phyloP scores from a whole-genome alignment of 768 basidiomycete genomes.

The Rubroboletus satanas region DNA sequence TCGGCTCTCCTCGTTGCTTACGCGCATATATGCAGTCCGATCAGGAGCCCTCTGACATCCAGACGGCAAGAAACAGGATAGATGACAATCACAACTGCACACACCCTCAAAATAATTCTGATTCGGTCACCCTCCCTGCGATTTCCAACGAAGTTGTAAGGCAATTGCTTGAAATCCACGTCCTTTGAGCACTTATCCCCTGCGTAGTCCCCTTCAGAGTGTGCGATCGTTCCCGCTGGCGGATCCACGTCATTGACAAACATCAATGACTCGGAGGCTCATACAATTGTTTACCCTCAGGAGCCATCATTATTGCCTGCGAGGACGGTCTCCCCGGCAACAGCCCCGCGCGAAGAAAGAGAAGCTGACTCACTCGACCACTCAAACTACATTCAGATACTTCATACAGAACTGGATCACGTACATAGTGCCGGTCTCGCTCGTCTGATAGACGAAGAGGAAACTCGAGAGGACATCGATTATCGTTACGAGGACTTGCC shows the following conservation, averaged over 20 bases:
- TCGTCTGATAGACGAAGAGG: background rate
- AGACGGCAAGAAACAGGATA: background rate
- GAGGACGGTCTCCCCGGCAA: background rate
- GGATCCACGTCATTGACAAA: background rate
- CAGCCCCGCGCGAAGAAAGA: background rate
- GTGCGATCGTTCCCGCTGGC: background rate
- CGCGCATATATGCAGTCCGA: conserved; percentile 22
- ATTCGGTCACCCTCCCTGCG: background rate
- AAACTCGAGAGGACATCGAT: conserved; percentile 2
- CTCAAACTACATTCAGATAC: background rate
- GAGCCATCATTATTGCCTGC: background rate
- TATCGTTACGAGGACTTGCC: conserved; percentile 3
- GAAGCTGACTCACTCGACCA: background rate
- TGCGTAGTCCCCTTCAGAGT: background rate
- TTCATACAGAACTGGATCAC: background rate
- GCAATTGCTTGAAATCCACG: background rate
- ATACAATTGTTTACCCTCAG: background rate
- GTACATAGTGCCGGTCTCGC: background rate
- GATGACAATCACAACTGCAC: background rate
- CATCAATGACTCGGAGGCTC: background rate
- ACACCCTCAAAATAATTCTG: background rate
- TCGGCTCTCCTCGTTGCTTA: background rate
- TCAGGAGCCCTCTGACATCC: background rate
- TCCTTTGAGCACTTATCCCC: background rate
- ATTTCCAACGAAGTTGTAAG: conserved; percentile 12